Percentiles rank a stretch among this genome's conserved stretches.
These are phyloP conservation scores for Syzygium oleosum DNA, from an alignment of 345 rosid genomes.

Conservation along the genomic window DNA sequence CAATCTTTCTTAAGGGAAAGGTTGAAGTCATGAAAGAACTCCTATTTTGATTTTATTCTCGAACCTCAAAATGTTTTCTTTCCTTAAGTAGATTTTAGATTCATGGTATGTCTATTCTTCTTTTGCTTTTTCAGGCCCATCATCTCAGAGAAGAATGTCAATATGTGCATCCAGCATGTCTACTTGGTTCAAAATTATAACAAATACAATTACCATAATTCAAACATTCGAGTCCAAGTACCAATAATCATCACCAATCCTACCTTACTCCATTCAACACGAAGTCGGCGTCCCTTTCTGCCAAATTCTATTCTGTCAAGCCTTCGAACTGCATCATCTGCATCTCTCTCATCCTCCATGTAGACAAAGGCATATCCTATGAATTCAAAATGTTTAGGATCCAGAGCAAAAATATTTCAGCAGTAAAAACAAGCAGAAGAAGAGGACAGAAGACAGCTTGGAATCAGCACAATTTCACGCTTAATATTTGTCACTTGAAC, in stretches of 20 bases:
- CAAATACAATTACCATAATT: not conserved
- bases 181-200: not conserved
- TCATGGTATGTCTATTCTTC: not conserved
- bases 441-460: not conserved
- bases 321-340: conserved; percentile 89
- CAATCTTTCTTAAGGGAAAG: not conserved
- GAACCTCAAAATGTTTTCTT: not conserved
- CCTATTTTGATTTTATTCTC: not conserved
- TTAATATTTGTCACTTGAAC: not conserved
- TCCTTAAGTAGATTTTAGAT: not conserved
- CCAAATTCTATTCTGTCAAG: conserved; percentile 86
- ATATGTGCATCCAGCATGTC: not conserved
- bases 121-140: not conserved
- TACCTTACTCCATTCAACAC: conserved; percentile 99
- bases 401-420: not conserved
- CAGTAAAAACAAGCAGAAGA: not conserved
- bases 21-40: not conserved
- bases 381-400: conserved; percentile 2
- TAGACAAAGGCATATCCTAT: conserved; percentile 87
- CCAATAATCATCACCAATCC: not conserved
- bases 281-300: conserved; percentile 84
- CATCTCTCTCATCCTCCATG: conserved; percentile 98
- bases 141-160: not conserved
- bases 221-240: not conserved
- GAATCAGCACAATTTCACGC: not conserved